These are phyloP conservation scores for Auriscalpium orientale DNA, from an alignment of 768 basidiomycete genomes.

Conservation along the genomic window DNA sequence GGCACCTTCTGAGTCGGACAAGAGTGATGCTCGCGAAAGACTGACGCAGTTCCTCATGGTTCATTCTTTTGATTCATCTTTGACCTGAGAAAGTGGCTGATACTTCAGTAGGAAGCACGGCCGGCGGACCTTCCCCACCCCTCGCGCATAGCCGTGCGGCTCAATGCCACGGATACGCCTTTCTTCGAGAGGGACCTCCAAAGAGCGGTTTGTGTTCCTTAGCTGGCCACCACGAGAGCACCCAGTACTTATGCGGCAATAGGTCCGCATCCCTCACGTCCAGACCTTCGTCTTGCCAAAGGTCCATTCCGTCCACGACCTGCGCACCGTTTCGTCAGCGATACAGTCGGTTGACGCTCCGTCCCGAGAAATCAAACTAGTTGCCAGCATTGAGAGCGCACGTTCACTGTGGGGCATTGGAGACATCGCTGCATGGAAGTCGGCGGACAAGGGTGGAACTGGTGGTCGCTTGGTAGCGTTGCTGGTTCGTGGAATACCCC, in stretches of 20 bases:
- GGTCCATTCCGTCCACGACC: conserved; percentile 60
- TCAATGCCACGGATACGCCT: conserved; percentile 60
- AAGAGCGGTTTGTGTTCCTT: conserved; percentile 39
- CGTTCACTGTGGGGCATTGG: conserved; percentile 57
- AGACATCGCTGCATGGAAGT: conserved; percentile 65
- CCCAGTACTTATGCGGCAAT: neutral
- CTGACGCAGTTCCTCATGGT: conserved; percentile 52
- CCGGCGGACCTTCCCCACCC: conserved; percentile 32
- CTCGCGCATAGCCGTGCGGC: conserved; percentile 56
- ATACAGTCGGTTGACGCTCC: conserved; percentile 29
- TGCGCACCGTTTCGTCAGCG: conserved; percentile 50
- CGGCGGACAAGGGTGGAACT: conserved; percentile 30
- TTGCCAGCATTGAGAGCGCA: conserved; percentile 86
- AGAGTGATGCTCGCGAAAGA: conserved; percentile 48
- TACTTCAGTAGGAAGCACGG: conserved; percentile 1
- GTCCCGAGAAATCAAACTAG: conserved; percentile 40
- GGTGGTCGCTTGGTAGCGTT: conserved; percentile 58
- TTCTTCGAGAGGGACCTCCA: conserved; percentile 60
- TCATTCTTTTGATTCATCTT: conserved; percentile 13
- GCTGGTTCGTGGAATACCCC: conserved; percentile 41
- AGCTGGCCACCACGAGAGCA: neutral
- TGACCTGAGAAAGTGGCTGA: neutral
- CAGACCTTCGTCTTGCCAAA: conserved; percentile 79
- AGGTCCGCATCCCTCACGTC: conserved; percentile 43
- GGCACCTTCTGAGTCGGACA: conserved; percentile 49